Conservation (phyloP, 768 basidiomycete genomes). For the Tricholoma matsutake region DNA sequence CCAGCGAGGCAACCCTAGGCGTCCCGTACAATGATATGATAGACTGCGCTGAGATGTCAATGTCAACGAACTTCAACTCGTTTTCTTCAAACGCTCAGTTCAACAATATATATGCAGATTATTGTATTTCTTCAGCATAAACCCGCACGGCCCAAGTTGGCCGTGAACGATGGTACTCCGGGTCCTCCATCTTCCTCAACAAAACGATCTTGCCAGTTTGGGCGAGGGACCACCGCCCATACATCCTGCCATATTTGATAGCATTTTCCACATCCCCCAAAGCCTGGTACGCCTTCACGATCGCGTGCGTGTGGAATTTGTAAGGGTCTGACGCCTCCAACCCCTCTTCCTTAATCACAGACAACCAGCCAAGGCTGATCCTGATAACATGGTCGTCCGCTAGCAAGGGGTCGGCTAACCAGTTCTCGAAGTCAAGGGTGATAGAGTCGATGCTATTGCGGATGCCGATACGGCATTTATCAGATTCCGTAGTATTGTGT, state of each 20-base stretch:
- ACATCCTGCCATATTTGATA: slow-evolving; percentile 14
- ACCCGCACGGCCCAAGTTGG: slow-evolving; percentile 10
- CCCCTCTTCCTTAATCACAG: slow-evolving; percentile 14
- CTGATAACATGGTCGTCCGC: slow-evolving; percentile 18
- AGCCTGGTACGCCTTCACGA: slow-evolving; percentile 16
- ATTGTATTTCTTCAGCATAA: background rate
- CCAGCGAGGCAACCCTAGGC: background rate
- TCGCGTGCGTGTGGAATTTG: slow-evolving; percentile 48
- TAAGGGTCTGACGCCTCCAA: slow-evolving; percentile 23
- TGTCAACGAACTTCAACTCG: background rate
- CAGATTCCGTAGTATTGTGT: slow-evolving; percentile 18
- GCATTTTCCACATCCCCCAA: slow-evolving; percentile 14
- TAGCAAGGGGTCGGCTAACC: slow-evolving; percentile 14
- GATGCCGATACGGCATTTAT: slow-evolving; percentile 19
- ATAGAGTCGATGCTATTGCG: slow-evolving; percentile 11
- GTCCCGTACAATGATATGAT: background rate
- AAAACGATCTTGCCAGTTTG: slow-evolving; percentile 13
- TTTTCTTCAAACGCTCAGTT: background rate
- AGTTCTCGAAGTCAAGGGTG: slow-evolving; percentile 10
- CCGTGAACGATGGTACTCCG: slow-evolving; percentile 9
- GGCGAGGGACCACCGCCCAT: slow-evolving; percentile 12
- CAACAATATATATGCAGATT: no score
- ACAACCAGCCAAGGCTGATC: slow-evolving; percentile 16
- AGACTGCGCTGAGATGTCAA: background rate
- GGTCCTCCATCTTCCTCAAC: slow-evolving; percentile 9